Percentiles rank a stretch among this genome's conserved stretches.
Conservation (phyloP, 176 grass and related monocot genomes). For the Ensete glaucum region DNA sequence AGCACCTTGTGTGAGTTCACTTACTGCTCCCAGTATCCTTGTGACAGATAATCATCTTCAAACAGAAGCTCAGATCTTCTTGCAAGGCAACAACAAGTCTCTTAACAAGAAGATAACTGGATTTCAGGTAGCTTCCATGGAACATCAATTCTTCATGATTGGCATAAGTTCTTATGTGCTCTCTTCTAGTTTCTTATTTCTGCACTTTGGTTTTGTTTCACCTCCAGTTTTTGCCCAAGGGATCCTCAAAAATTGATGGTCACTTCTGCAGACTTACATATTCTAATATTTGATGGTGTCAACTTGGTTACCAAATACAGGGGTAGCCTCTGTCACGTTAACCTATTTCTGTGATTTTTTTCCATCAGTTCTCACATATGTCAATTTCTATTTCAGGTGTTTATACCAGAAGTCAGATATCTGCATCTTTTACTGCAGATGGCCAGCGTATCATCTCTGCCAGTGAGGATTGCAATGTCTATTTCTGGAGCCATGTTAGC, state of each 20-base stretch:
- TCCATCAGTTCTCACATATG: background rate
- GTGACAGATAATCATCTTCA: constrained; percentile 42
- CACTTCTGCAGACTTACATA: constrained; percentile 74
- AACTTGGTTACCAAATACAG: constrained; percentile 70
- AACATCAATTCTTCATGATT: background rate
- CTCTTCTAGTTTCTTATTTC: background rate
- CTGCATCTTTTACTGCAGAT: constrained; percentile 60
- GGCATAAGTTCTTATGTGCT: background rate
- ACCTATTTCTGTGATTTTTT: background rate
- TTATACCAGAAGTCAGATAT: constrained; percentile 43
- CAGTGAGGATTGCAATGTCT: constrained; percentile 70
- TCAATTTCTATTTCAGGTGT: constrained; percentile 31
- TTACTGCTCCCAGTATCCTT: constrained; percentile 10
- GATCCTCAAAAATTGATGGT: constrained; percentile 63
- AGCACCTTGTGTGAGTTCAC: constrained; percentile 11
- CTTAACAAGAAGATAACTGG: constrained; percentile 56
- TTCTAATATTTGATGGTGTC: constrained; percentile 64
- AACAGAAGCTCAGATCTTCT: constrained; percentile 43
- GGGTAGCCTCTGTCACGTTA: constrained; percentile 10
- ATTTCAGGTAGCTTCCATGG: constrained; percentile 57
- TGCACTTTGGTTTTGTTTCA: constrained; percentile 25
- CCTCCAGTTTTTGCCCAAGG: constrained; percentile 67
- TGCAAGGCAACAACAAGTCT: constrained; percentile 65
- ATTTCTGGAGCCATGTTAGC: constrained; percentile 62
- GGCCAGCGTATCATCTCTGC: constrained; percentile 62